Conservation (phyloP, 129 eudicot genomes). For the Kitagawia praeruptora region DNA sequence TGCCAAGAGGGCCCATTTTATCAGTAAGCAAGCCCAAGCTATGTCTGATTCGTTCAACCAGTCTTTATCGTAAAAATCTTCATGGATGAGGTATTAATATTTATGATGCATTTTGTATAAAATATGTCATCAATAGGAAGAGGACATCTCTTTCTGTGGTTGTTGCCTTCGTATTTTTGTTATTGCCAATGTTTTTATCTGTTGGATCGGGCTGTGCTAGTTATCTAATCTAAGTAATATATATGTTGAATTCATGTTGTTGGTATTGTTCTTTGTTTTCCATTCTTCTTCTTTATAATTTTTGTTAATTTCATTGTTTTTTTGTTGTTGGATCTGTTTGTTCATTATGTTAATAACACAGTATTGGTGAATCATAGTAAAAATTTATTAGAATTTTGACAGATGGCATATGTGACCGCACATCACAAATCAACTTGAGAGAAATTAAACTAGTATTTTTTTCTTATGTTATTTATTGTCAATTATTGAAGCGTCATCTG, state of each 20-base stretch:
- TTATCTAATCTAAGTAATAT: background rate
- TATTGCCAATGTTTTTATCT: too few relatives aligned
- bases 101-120: background rate
- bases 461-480: background rate
- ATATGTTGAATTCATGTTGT: background rate
- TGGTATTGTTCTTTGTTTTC: background rate
- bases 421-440: too few relatives aligned
- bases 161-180: background rate
- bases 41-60: too few relatives aligned
- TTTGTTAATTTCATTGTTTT: background rate
- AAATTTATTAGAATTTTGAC: background rate
- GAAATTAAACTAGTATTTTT: background rate
- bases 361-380: background rate
- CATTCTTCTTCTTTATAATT: background rate
- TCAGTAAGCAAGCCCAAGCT: slow-evolving; percentile 1
- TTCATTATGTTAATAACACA: background rate
- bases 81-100: background rate
- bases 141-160: background rate
- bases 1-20: slow-evolving; percentile 1
- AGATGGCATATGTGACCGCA: background rate
- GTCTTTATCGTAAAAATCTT: too few relatives aligned
- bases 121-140: too few relatives aligned
- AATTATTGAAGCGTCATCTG: background rate
- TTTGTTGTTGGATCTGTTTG: background rate
- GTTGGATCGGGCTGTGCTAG: background rate